Base-by-base conservation (phyloP, 176 grass and related monocot genomes). In the Poa pratensis region DNA sequence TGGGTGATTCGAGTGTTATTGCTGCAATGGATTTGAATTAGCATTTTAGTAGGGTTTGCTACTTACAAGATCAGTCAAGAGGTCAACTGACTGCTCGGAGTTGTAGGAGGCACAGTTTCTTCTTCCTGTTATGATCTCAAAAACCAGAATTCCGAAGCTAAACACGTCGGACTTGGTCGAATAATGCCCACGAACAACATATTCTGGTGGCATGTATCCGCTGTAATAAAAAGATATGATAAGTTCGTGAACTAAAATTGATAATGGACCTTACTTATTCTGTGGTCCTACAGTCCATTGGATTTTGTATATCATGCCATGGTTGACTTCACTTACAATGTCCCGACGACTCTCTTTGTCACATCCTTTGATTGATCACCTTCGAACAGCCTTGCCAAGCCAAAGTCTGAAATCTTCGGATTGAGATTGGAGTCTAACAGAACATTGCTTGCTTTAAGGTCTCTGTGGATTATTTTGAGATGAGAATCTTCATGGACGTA, bases 91-190 rank as follows among this genome's bases (percentile, higher is more conserved):
- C 12, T 30, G 61, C 61, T 64, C 26, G 0, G 59, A 62, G 59
- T 62, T 62, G 59, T 62, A 66, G 28, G 63, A 66, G 0, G 26
- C 28, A 15, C 28, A 66, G 63, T 66, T 66, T 66, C 27, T 32
- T 66, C 63, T 30, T 66, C 63, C 63, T 34, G 63, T 66, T 34
- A 66, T 66, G 15, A 66, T 66, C 27, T 66, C 63, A 34, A 66
- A 66, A 34, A 34, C 63, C 6, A 66, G 27, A 34, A 66, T 66
- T 15, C 63, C 28, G 14, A 66, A 66, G 63, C 63, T 66, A 9
- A 66, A 66, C 63, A 66, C 28, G 15, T 66, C 63, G 15, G 63
- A 66, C 16, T 66, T 66, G 14, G 28, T 19, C 3, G 63, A 67
- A 35, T 67, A 67, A 32, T 67, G 63, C 15, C 63, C 30, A 16